These are phyloP conservation scores for Xylaria hypoxylon DNA, from an alignment of 2,329 filamentous ascomycete genomes.

Conservation along the genomic window DNA sequence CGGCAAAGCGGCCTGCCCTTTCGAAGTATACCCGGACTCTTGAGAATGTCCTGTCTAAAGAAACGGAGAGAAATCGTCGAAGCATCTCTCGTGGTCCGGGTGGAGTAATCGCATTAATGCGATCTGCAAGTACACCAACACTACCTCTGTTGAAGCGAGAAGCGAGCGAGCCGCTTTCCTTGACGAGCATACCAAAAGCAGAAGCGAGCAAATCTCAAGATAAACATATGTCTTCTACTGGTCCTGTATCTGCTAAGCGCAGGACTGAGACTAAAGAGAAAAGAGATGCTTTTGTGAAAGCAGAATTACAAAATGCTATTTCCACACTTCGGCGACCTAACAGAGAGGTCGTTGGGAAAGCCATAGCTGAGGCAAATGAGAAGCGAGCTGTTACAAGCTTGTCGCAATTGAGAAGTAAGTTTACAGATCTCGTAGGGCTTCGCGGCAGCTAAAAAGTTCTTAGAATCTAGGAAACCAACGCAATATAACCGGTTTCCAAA, in stretches of 20 bases:
- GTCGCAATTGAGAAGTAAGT: conserved; percentile 63
- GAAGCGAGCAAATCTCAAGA: conserved; percentile 57
- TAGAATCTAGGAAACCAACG: conserved; percentile 65
- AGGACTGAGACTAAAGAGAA: conserved; percentile 69
- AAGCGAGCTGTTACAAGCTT: conserved; percentile 64
- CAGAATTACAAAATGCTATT: conserved; percentile 80
- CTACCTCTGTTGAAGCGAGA: conserved; percentile 77
- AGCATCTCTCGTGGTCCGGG: conserved; percentile 68
- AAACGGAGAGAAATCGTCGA: conserved; percentile 63
- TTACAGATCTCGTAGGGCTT: neutral
- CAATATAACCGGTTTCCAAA: conserved; percentile 54
- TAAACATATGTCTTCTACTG: conserved; percentile 54
- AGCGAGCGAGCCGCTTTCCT: conserved; percentile 67
- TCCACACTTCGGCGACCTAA: conserved; percentile 80
- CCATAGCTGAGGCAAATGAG: conserved; percentile 75
- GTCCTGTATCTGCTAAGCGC: conserved; percentile 59
- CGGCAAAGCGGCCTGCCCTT: conserved; percentile 60
- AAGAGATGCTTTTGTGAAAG: conserved; percentile 75
- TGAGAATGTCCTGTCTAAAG: conserved; percentile 70
- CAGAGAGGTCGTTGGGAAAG: conserved; percentile 74
- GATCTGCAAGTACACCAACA: conserved; percentile 75
- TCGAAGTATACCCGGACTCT: conserved; percentile 64
- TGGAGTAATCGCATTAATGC: conserved; percentile 71
- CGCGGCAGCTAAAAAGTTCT: conserved; percentile 47
- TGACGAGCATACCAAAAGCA: conserved; percentile 62